Base-by-base conservation (phyloP, 345 rosid genomes). In the Cardamine occulta region DNA sequence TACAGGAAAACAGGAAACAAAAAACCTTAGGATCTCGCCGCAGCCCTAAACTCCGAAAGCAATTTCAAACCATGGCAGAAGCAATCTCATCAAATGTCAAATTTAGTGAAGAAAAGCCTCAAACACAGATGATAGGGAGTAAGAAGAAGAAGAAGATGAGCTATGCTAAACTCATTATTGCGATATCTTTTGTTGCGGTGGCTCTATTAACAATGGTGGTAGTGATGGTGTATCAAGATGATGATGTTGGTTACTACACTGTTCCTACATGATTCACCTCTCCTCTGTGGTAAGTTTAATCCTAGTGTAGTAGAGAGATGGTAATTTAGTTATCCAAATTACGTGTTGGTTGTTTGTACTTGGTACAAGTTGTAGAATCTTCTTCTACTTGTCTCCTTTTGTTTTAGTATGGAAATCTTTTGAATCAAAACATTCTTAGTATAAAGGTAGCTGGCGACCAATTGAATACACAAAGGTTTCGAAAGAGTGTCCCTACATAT, bases 191-290 rank as follows among this genome's bases (percentile, higher is more conserved):
- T 42, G 68, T 83, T 34, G 56, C 70, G 17, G 63, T 90, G 40
- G 85, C 83, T n/a, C 64, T 82, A 29, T 51, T 88, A 31, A 13
- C 84, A 28, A 81, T 78, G 0, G 42, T 82, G 35, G 35, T 55
- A 48, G 5, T 78, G 79, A 68, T 74, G 55, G 83, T 76, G 73
- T 79, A 32, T 63, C 80, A 70, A 63, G 71, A 67, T 73, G 81
- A 57, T 29, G 86, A 79, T 48, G 82, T 79, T 66, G 74, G 73
- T 51, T 58, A 44, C 48, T 61, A 74, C 80, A 86, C 83, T 45
- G 91, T 89, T 75, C 97, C 97, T 19, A 95, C 81, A 28, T 78
- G 68, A 37, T 77, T 37, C 37, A 49, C 49, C 15, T 44, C 56
- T 68, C 17, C 12, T 15, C 0, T n/a, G 28, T 61, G 58, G 28